A percentile compares a stretch with the other conserved stretches of the same genome.
Conservation (phyloP, 1,284 basidiomycete genomes). For the Ganoderma multipileum region DNA sequence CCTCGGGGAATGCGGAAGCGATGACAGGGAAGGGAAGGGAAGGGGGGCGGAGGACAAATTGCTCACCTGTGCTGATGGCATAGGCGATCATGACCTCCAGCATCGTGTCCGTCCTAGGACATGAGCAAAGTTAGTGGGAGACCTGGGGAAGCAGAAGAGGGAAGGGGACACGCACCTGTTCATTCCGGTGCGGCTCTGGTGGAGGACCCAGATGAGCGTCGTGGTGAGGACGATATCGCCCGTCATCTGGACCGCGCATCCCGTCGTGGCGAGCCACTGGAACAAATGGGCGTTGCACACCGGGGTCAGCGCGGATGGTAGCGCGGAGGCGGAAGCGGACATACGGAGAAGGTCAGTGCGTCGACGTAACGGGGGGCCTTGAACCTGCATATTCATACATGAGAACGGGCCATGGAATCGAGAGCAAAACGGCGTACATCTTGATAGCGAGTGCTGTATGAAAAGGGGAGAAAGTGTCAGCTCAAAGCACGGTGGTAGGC, state of each 20-base stretch:
- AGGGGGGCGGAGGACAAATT: neutral
- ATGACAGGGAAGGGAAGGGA: neutral
- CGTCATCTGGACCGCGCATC: slow-evolving; percentile 15
- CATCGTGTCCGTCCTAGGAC: slow-evolving; percentile 18
- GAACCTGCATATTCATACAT: neutral
- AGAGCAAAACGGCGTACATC: neutral
- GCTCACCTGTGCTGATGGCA: slow-evolving; percentile 17
- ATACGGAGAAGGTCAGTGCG: slow-evolving; percentile 14
- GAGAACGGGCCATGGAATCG: neutral
- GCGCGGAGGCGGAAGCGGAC: neutral
- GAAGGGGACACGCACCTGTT: neutral
- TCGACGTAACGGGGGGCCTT: neutral
- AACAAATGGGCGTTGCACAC: too few species aligned
- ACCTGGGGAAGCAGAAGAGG: neutral
- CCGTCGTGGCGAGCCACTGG: slow-evolving; percentile 17
- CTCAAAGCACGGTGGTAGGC: neutral
- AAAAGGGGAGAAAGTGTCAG: neutral
- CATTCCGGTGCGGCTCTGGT: slow-evolving; percentile 13
- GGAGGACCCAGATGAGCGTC: slow-evolving; percentile 17
- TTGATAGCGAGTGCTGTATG: slow-evolving; percentile 8
- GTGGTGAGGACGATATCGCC: slow-evolving; percentile 16
- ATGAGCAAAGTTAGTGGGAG: neutral
- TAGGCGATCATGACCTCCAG: slow-evolving; percentile 14
- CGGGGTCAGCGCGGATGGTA: neutral
- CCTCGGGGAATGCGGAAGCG: too few species aligned